Evolutionary conservation across 208 protist genomes (phyloP).

Genomic region (Trypanosoma rangeli): DNA sequence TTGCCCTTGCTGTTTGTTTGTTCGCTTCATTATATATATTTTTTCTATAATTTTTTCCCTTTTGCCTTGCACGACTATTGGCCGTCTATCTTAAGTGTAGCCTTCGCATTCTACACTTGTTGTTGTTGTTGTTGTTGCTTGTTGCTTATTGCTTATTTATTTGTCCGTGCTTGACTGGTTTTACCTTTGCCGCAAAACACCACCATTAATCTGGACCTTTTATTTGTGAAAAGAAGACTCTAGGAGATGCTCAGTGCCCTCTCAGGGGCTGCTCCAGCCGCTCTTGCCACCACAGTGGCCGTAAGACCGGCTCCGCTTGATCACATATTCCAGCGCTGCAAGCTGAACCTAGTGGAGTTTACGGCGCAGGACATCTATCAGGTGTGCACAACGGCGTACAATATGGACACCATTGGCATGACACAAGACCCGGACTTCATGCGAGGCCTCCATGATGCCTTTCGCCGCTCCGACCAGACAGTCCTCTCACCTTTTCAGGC

Average conservation of each 20-base stretch:
- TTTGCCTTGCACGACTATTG: too few relatives aligned
- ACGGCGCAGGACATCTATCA: slow-evolving; percentile 87
- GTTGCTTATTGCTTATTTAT: slow-evolving; percentile 5
- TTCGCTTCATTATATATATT: not conserved
- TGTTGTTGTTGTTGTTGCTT: not conserved
- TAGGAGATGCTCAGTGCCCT: slow-evolving; percentile 30
- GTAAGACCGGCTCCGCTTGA: slow-evolving; percentile 30
- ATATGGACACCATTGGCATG: slow-evolving; percentile 67
- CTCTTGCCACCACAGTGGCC: slow-evolving; percentile 10
- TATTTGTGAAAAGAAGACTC: not conserved
- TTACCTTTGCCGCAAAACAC: not conserved
- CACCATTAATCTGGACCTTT: not conserved
- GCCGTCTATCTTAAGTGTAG: not conserved
- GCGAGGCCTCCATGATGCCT: slow-evolving; percentile 77
- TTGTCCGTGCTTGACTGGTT: not conserved
- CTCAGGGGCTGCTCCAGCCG: slow-evolving; percentile 20
- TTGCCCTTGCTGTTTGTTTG: not conserved
- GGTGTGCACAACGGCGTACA: slow-evolving; percentile 65
- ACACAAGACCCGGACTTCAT: slow-evolving; percentile 80
- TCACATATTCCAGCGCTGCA: slow-evolving; percentile 61
- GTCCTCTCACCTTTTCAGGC: slow-evolving; percentile 84
- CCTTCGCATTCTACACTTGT: not conserved
- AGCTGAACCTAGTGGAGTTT: slow-evolving; percentile 66
- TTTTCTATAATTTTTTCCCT: not conserved
- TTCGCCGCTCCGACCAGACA: slow-evolving; percentile 62